phyloP scores from a whole-genome alignment of 371 early-diverging fungal species.

The Mortierella sp. region DNA sequence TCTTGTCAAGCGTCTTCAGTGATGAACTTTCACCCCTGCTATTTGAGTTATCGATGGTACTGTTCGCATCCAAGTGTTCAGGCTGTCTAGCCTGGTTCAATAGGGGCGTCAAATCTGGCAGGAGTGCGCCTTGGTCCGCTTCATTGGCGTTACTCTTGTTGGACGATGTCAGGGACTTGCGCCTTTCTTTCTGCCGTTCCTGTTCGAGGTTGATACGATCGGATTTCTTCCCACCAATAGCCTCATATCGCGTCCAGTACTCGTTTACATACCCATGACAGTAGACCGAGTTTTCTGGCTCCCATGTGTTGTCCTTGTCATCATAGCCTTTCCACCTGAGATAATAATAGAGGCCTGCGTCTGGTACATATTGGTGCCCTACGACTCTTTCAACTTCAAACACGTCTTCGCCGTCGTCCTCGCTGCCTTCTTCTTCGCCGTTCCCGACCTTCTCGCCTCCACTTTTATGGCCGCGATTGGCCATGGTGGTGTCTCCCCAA shows the following conservation, averaged over 20 bases:
- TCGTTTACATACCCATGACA: constrained; percentile 25
- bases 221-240: constrained; percentile 11
- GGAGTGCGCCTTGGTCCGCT: background rate
- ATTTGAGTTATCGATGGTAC: too few relatives aligned
- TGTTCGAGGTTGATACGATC: constrained; percentile 19
- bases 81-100: too few relatives aligned
- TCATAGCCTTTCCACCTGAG: constrained; percentile 39
- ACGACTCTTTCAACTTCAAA: constrained; percentile 46
- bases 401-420: constrained; percentile 21
- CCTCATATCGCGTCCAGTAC: constrained; percentile 31
- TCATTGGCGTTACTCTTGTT: too few relatives aligned
- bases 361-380: constrained; percentile 15
- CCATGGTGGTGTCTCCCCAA: too few relatives aligned
- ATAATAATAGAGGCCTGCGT: constrained; percentile 6
- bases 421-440: constrained; percentile 4
- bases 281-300: constrained; percentile 12
- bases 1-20: too few relatives aligned
- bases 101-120: constrained; percentile 18
- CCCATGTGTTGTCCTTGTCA: constrained; percentile 30
- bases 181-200: background rate
- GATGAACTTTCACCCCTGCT: too few relatives aligned
- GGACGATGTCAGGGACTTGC: too few relatives aligned
- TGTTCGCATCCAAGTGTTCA: too few relatives aligned
- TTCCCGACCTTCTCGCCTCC: background rate
- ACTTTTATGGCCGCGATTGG: too few relatives aligned